Evolutionary conservation across 768 basidiomycete genomes (phyloP), one percentile per base, ranked within the genome.

Genomic region (Hericium rajendrae): DNA sequence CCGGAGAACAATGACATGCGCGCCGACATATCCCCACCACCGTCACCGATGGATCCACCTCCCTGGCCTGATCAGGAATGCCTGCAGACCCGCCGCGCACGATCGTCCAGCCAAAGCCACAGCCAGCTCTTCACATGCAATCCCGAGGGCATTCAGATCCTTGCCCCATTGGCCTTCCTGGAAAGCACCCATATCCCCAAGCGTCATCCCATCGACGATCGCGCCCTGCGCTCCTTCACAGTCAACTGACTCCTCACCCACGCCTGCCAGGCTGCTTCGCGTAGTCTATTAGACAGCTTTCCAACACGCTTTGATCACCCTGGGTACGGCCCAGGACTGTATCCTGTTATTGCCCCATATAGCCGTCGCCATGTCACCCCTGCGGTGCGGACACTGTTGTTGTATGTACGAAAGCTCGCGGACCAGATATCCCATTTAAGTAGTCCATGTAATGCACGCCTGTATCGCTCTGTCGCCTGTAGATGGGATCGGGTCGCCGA

Each of bases 171-270:
- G 15, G 74, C 80, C 32, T 86, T 85, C 66, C 75, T 86, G 18
- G 76, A 80, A 67, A 80, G 74, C 24, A 75, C 79, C 12, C 76
- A 84, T 16, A 83, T 82, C 15, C 78, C 77, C 16, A 78, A 79
- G 54, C 79, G 87, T 50, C 86, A 88, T 66, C 83, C 84, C 2
- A 67, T 85, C 54, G 87, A 89, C 65, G 85, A 88, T 68, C 78
- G 81, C 66, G 82, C 83, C 6, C 72, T 89, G 52, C 85, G 85
- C 76, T 78, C 79, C 1, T 79, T 85, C 60, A 69, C 64, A 41
- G 69, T 76, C 57, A 48, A 53, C 18, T 62, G 54, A 68, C 64
- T 16, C 40, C 69, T 56, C 62, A 66, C 48, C 32, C 32, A 32
- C 32, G 6, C 62, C 61, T 60, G 40, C 65, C 63, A 48, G 57